Evolutionary conservation across 169 alveolate genomes (phyloP), one percentile per base, ranked within the genome.

Genomic region (Eimeria acervulina): DNA sequence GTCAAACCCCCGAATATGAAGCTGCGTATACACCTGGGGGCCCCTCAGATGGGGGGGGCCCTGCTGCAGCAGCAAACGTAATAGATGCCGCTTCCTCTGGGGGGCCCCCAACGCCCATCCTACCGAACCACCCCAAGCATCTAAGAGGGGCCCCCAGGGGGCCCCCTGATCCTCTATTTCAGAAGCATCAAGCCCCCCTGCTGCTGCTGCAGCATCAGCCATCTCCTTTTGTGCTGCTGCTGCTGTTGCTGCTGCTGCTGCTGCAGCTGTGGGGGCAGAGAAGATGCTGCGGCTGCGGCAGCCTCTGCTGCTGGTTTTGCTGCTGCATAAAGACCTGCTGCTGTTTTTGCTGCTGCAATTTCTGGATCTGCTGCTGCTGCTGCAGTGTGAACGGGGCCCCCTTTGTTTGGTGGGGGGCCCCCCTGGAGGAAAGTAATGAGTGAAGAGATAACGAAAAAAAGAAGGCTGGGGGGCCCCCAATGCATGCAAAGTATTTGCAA

Each of bases 381-480:
- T 47, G 38, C 55, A 47, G 12, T 47, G 5, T 47, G 7, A n/a
- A 63, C 36, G 74, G 8, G 63, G 91, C 74, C 70, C 74, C 70
- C 52, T 51, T n/a, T 42, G 74, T 6, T 15, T 21, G n/a, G 5
- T 31, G 40, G 91, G 76, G 52, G 51, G 76, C 6, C 36, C 70
- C 47, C 23, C 76, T 17, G 91, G 91, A 8, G 91, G 91, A 70
- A 28, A 5, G 47, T 51, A 52, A n/a, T 51, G 91, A 5, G 74
- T 4, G 28, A 83, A 52, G 51, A 83, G 47, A 23, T 44, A 83
- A 13, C 70, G 91, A 8, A 42, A 52, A 23, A 83, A 83, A 70
- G 91, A 72, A 83, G 74, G 91, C 15, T 23, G n/a, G 59, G 88
- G 66, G 66, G 88, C 88, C 63, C 31, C 88, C 88, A 78, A 21